Conservation (phyloP, 1,139 yeast genomes). For the Barnettozyma hawaiiensis region DNA sequence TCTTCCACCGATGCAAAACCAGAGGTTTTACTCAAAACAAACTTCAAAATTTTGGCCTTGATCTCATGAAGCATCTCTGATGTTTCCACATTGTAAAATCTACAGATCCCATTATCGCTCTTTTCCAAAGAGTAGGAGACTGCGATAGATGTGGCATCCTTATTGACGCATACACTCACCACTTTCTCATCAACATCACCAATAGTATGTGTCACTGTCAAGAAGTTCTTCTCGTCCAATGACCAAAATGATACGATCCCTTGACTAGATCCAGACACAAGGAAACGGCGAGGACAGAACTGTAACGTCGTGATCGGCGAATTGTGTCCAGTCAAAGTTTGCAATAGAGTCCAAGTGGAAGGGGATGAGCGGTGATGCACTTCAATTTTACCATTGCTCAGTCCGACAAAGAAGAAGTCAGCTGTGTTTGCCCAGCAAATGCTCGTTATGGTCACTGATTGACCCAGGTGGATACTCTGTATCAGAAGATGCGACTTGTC, state of each 20-base stretch:
- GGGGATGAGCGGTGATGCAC: background rate
- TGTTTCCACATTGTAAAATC: background rate
- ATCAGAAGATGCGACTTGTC: background rate
- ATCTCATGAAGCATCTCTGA: background rate
- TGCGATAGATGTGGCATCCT: background rate
- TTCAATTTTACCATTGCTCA: background rate
- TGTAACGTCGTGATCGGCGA: background rate
- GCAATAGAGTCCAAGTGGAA: background rate
- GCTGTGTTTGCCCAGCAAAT: slow-evolving; percentile 1
- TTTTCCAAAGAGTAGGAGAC: background rate
- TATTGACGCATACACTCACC: background rate
- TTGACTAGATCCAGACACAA: slow-evolving; percentile 1
- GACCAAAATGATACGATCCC: slow-evolving; percentile 3
- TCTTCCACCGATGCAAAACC: slow-evolving; percentile 1
- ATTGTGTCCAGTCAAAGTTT: slow-evolving; percentile 1
- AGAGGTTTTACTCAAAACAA: background rate
- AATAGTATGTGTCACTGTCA: background rate
- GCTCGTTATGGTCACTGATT: background rate
- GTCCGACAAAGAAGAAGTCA: background rate
- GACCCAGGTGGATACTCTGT: background rate
- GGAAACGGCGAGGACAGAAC: background rate
- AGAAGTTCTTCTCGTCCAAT: background rate
- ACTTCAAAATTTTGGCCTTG: background rate
- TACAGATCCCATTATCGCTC: background rate
- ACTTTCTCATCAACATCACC: slow-evolving; percentile 2